phyloP scores from a whole-genome alignment of 2,329 filamentous ascomycete species.

The Epichloe sibirici region DNA sequence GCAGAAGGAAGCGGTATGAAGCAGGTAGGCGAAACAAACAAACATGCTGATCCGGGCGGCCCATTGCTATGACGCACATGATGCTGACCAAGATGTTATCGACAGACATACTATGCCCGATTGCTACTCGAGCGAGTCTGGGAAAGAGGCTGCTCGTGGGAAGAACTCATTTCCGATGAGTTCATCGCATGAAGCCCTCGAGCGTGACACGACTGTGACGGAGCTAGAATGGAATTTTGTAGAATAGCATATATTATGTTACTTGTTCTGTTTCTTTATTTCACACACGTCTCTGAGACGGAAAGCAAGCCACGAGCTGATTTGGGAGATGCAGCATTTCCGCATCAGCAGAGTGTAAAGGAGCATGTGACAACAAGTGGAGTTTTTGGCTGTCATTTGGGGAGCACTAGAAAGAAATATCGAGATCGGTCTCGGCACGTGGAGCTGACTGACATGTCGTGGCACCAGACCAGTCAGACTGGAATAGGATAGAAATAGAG shows the following conservation, averaged over 20 bases:
- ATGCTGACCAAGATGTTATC: neutral
- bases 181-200: conserved; percentile 46
- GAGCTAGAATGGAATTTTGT: neutral
- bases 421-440: too few species aligned
- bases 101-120: conserved; percentile 45
- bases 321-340: neutral
- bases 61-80: neutral
- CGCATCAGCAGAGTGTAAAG: neutral
- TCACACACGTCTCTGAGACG: neutral
- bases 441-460: too few species aligned
- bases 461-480: too few species aligned
- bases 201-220: neutral
- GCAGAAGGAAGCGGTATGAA: conserved; percentile 66
- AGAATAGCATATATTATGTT: neutral
- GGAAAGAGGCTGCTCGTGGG: conserved; percentile 57
- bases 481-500: too few species aligned
- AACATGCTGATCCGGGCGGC: neutral
- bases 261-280: neutral
- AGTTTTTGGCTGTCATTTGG: too few species aligned
- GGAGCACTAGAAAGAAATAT: too few species aligned
- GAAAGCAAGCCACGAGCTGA: neutral
- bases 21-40: conserved; percentile 39
- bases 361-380: neutral
- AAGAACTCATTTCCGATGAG: conserved; percentile 52
- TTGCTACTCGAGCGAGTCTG: conserved; percentile 57